Percentiles rank a stretch among this genome's conserved stretches.
phyloP scores from a whole-genome alignment of 2,329 filamentous ascomycete species.

The Fusarium agapanthi region DNA sequence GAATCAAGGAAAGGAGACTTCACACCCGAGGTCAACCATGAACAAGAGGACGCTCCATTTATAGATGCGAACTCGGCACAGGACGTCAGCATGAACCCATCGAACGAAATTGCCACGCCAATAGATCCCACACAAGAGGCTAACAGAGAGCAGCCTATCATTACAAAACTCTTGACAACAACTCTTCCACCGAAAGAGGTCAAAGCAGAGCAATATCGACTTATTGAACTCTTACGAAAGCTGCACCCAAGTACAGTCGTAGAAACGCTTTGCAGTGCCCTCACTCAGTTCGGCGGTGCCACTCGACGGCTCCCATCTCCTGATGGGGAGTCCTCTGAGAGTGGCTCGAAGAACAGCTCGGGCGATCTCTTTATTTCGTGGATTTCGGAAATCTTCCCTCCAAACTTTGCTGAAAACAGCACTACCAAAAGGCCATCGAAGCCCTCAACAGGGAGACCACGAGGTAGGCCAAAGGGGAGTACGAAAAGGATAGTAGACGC shows the following conservation, averaged over 20 bases:
- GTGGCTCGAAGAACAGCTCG: slow-evolving; percentile 63
- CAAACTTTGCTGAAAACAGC: slow-evolving; percentile 32
- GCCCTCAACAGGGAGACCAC: slow-evolving; percentile 49
- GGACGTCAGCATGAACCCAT: not conserved
- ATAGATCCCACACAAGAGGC: not conserved
- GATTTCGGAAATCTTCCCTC: slow-evolving; percentile 71
- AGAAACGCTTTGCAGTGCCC: slow-evolving; percentile 68
- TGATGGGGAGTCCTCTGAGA: slow-evolving; percentile 62
- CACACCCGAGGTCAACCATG: not conserved
- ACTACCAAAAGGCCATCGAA: not conserved
- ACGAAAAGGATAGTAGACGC: slow-evolving; percentile 42
- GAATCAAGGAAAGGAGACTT: not conserved
- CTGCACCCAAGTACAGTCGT: slow-evolving; percentile 66
- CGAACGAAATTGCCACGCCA: not conserved
- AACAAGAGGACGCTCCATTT: not conserved
- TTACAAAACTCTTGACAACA: slow-evolving; percentile 26
- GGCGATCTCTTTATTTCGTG: slow-evolving; percentile 68
- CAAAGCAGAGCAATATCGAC: slow-evolving; percentile 67
- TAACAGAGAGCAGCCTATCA: not conserved
- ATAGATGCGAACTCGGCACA: not conserved
- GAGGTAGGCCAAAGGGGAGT: slow-evolving; percentile 67
- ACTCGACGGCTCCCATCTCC: slow-evolving; percentile 64
- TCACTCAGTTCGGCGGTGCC: slow-evolving; percentile 71
- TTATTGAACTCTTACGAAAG: slow-evolving; percentile 65
- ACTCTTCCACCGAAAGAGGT: slow-evolving; percentile 53